A percentile compares a stretch with the other conserved stretches of the same genome.
These are phyloP conservation scores for Tieghemiomyces parasiticus DNA, from an alignment of 192 early-diverging fungal genomes.

Conservation along the genomic window DNA sequence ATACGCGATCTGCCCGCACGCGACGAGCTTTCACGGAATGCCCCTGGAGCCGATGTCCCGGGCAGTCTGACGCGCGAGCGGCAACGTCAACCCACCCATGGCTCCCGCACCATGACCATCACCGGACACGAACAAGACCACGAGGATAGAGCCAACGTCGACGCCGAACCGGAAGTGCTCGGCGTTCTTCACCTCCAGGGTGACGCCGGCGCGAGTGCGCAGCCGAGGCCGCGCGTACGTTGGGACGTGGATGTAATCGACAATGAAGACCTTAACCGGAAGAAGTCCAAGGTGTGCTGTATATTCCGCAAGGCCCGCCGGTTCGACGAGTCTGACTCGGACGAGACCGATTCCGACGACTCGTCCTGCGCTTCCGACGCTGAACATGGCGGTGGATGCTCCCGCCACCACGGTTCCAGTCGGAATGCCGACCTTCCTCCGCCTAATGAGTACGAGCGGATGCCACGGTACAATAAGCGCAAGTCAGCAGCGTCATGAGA, in stretches of 20 bases:
- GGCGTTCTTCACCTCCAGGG: constrained; percentile 3
- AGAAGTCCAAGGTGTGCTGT: constrained; percentile 36
- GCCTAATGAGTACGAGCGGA: constrained; percentile 32
- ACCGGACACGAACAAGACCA: neutral
- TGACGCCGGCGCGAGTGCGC: neutral
- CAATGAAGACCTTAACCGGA: constrained; percentile 26
- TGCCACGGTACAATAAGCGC: constrained; percentile 15
- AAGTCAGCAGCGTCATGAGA: too few relatives aligned
- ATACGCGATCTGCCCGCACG: neutral
- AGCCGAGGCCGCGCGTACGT: constrained; percentile 15
- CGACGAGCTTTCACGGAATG: neutral
- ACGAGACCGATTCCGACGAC: constrained; percentile 15
- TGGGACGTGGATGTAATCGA: constrained; percentile 30
- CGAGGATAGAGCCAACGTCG: neutral
- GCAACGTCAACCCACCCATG: neutral
- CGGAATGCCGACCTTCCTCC: constrained; percentile 9
- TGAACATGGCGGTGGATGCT: constrained; percentile 1
- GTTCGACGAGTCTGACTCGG: constrained; percentile 32
- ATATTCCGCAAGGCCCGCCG: constrained; percentile 24
- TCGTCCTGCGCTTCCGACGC: neutral
- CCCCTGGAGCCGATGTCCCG: too few relatives aligned
- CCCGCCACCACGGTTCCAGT: constrained; percentile 11
- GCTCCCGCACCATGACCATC: constrained; percentile 9
- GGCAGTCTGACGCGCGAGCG: neutral
- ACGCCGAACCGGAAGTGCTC: neutral